These are phyloP conservation scores for Alternaria burnsii DNA, from an alignment of 2,329 filamentous ascomycete species.

Conservation along the genomic window DNA sequence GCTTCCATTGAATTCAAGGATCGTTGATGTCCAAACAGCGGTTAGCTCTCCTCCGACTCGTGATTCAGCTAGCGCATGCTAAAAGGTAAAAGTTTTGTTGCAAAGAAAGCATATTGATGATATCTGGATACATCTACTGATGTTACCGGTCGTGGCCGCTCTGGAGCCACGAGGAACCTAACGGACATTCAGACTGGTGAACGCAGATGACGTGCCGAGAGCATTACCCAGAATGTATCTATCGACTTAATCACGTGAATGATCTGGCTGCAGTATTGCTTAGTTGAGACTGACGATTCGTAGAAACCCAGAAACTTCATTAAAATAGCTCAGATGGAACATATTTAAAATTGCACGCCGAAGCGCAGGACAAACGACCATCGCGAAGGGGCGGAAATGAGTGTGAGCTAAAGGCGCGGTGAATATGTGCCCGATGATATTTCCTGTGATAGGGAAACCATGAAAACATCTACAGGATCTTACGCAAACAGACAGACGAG, in stretches of 20 bases:
- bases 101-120: conserved; percentile 5
- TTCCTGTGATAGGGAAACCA: background rate
- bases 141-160: background rate
- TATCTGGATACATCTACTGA: conserved; percentile 3
- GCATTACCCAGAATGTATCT: background rate
- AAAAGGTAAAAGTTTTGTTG: background rate
- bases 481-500: background rate
- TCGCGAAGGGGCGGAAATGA: rapidly evolving
- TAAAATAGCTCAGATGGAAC: background rate
- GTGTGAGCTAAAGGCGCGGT: rapidly evolving
- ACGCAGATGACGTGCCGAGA: conserved; percentile 1
- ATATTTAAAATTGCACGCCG: background rate
- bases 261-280: background rate
- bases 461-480: background rate
- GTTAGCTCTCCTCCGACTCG: conserved; percentile 6
- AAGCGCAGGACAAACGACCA: background rate
- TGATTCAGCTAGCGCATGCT: conserved; percentile 4
- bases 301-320: background rate
- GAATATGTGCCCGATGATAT: background rate
- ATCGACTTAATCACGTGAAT: background rate
- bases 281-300: background rate
- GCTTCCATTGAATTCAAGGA: conserved; percentile 4
- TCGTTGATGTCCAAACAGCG: background rate
- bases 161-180: background rate
- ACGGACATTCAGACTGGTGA: background rate